Conservation (phyloP, 176 grass and related monocot genomes). For the Poa annua region DNA sequence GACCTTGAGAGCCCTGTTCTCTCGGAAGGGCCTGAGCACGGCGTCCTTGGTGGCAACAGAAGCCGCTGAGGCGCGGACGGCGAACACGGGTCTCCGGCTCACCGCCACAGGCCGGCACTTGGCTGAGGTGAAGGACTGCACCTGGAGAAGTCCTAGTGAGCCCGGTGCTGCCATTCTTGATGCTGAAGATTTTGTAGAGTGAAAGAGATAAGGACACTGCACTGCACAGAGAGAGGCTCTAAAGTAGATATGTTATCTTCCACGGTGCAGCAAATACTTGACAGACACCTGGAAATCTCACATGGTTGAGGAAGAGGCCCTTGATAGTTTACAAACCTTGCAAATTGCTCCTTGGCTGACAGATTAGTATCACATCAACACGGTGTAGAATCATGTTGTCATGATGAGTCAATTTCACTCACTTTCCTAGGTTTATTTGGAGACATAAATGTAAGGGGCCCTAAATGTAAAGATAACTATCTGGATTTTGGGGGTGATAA, state of each 20-base stretch:
- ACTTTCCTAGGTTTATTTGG: not conserved
- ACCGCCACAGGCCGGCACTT: not conserved
- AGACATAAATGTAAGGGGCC: not conserved
- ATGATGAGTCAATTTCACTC: not conserved
- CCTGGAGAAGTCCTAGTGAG: constrained; percentile 53
- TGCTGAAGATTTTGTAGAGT: constrained; percentile 11
- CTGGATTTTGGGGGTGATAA: not conserved
- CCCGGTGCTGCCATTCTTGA: constrained; percentile 49
- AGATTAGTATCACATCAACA: constrained; percentile 10
- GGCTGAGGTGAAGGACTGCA: constrained; percentile 38
- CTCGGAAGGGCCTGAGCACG: constrained; percentile 65
- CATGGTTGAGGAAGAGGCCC: constrained; percentile 14
- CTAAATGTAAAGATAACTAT: not conserved
- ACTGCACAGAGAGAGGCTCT: not conserved
- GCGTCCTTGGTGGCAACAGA: constrained; percentile 54
- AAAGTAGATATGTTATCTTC: constrained; percentile 22
- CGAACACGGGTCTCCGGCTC: constrained; percentile 43
- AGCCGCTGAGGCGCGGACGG: constrained; percentile 58
- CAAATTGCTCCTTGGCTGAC: constrained; percentile 14
- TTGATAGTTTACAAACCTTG: not conserved
- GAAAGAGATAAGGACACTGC: constrained; percentile 56
- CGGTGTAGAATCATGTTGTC: not conserved
- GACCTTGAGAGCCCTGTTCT: constrained; percentile 86
- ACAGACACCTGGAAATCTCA: constrained; percentile 30
- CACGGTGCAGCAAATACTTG: constrained; percentile 26